These are phyloP conservation scores for Abrus precatorius DNA, from an alignment of 306 rosid genomes.

Conservation along the genomic window DNA sequence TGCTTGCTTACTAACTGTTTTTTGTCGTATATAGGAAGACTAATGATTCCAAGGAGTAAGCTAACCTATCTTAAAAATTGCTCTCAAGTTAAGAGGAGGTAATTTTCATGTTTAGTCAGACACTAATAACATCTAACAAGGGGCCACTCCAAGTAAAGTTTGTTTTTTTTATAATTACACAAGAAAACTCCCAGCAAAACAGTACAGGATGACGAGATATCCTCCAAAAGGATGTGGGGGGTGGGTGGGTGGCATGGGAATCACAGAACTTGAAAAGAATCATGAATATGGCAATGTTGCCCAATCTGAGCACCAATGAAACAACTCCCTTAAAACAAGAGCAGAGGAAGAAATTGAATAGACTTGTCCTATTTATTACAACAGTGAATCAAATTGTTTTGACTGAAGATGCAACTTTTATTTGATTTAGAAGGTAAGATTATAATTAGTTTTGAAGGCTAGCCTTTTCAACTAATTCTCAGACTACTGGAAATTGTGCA, in stretches of 20 bases:
- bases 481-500: neutral
- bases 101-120: neutral
- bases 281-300: slow-evolving; percentile 11
- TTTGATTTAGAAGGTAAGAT: slow-evolving; percentile 13
- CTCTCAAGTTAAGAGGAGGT: neutral
- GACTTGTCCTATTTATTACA: slow-evolving; percentile 4
- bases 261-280: slow-evolving; percentile 2
- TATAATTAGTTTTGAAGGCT: slow-evolving; percentile 21
- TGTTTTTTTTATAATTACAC: neutral
- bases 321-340: slow-evolving; percentile 12
- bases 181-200: neutral
- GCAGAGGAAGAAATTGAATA: slow-evolving; percentile 22
- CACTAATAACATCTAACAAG: slow-evolving; percentile 19
- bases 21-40: slow-evolving; percentile 20
- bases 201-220: neutral
- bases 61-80: neutral
- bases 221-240: neutral
- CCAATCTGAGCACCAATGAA: slow-evolving; percentile 6
- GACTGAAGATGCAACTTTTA: neutral
- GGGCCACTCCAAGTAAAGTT: slow-evolving; percentile 3
- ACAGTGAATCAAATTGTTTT: slow-evolving; percentile 6
- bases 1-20: neutral
- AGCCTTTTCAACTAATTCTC: neutral
- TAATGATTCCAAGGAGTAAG: neutral
- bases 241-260: too few relatives aligned